Evolutionary conservation across 345 rosid species (phyloP).

Genomic region (Erodium maritimum): DNA sequence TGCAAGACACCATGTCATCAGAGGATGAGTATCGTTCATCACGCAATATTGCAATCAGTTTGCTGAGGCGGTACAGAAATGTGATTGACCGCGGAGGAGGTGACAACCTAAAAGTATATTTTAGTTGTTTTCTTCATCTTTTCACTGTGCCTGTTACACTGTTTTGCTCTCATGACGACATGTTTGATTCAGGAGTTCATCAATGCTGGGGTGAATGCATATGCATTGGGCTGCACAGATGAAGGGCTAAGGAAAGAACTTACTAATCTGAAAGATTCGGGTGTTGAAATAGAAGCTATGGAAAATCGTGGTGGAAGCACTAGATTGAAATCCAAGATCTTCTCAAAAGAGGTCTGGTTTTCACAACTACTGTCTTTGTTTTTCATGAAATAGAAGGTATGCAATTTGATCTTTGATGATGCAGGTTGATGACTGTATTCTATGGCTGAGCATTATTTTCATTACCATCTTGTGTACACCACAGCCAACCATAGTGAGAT

Average conservation of each 20-base stretch:
- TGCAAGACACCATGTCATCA: conserved; percentile 32
- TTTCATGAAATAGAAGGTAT: no score
- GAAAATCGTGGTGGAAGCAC: conserved; percentile 56
- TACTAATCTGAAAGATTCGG: conserved; percentile 52
- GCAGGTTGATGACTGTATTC: conserved; percentile 78
- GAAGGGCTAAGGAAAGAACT: conserved; percentile 73
- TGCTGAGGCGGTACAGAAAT: conserved; percentile 71
- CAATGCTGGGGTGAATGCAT: conserved; percentile 78
- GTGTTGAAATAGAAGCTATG: conserved; percentile 44
- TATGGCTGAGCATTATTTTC: conserved; percentile 83
- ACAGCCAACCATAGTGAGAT: conserved; percentile 74
- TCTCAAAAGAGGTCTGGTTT: conserved; percentile 41
- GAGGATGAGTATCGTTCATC: conserved; percentile 88
- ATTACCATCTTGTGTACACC: conserved; percentile 93
- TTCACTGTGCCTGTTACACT: conserved; percentile 11
- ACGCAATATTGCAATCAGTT: conserved; percentile 73
- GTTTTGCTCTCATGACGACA: conserved; percentile 8
- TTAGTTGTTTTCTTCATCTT: conserved; percentile 10
- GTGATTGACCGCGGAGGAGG: conserved; percentile 87
- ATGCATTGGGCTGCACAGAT: conserved; percentile 74
- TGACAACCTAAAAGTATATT: conserved; percentile 76
- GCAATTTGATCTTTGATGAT: not conserved
- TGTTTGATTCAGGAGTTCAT: conserved; percentile 58
- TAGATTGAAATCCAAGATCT: conserved; percentile 51
- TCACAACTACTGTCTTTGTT: no score